Evolutionary conservation across 148 eudicot genomes (phyloP).

Genomic region (Chenopodium quinoa): DNA sequence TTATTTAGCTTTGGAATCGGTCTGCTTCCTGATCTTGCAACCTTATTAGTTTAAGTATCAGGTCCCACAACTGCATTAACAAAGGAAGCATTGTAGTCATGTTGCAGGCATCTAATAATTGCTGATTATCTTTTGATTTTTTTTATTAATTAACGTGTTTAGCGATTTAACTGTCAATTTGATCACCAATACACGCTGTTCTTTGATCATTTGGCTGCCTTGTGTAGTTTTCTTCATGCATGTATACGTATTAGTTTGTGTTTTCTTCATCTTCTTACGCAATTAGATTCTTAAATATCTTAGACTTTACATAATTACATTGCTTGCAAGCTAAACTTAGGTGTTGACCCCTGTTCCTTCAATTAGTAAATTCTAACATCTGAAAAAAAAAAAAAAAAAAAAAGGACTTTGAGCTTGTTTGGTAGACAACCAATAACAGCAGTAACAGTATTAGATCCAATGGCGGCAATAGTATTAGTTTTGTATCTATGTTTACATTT

Average conservation of each 20-base stretch:
- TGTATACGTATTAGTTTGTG: neutral
- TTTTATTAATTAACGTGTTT: conserved; percentile 24
- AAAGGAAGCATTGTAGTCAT: conserved; percentile 8
- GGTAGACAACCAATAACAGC: neutral
- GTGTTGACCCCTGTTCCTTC: neutral
- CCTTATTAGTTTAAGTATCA: neutral
- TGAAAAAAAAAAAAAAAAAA: too few relatives aligned
- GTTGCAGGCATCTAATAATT: conserved; percentile 14
- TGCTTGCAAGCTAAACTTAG: conserved; percentile 2
- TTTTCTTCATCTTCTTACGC: neutral
- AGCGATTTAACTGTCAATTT: neutral
- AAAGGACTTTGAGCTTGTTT: neutral
- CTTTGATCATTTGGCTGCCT: neutral
- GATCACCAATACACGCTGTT: conserved; percentile 1
- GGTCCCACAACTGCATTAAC: conserved; percentile 14
- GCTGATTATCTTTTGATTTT: neutral
- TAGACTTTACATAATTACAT: neutral
- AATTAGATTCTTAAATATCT: neutral
- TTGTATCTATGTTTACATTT: neutral
- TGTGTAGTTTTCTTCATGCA: neutral
- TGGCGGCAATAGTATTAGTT: too few relatives aligned
- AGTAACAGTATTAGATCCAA: too few relatives aligned
- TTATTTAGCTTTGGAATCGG: neutral
- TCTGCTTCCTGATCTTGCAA: conserved; percentile 4
- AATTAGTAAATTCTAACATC: neutral